These are phyloP conservation scores for Aureobasidium sp. DNA, from an alignment of 2,329 filamentous ascomycete genomes.

Conservation along the genomic window DNA sequence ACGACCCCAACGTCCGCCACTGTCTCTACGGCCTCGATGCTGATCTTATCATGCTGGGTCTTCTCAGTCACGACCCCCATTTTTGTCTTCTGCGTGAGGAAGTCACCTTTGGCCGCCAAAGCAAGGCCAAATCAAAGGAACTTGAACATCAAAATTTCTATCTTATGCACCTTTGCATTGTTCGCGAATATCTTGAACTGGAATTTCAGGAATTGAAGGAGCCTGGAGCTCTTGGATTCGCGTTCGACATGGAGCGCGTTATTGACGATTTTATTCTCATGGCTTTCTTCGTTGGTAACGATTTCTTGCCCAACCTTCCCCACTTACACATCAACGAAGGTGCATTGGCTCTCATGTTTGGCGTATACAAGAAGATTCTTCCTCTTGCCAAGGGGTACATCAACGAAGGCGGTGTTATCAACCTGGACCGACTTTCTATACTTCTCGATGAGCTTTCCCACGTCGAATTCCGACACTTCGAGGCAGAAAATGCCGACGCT, in stretches of 20 bases:
- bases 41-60: slow-evolving; percentile 95
- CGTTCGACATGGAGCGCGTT: slow-evolving; percentile 88
- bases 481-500: slow-evolving; percentile 79
- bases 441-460: slow-evolving; percentile 79
- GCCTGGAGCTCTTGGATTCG: slow-evolving; percentile 63
- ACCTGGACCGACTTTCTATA: slow-evolving; percentile 68
- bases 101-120: slow-evolving; percentile 89
- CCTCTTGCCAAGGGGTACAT: slow-evolving; percentile 88
- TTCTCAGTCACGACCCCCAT: slow-evolving; percentile 95
- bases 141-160: slow-evolving; percentile 99
- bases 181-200: slow-evolving; percentile 91
- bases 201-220: slow-evolving; percentile 90
- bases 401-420: slow-evolving; percentile 90
- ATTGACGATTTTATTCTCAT: slow-evolving; percentile 99
- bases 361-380: slow-evolving; percentile 85
- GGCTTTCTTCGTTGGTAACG: slow-evolving; percentile 98
- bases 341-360: slow-evolving; percentile 93
- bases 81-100: slow-evolving; percentile 96
- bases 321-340: slow-evolving; percentile 98
- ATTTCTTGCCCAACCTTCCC: slow-evolving; percentile 95
- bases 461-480: slow-evolving; percentile 88
- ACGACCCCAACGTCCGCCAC: slow-evolving; percentile 88
- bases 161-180: slow-evolving; percentile 92
- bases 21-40: slow-evolving; percentile 96
- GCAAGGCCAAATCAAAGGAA: slow-evolving; percentile 86